Evolutionary conservation across 768 basidiomycete species (phyloP).

Genomic region (Mycena alexandri): DNA sequence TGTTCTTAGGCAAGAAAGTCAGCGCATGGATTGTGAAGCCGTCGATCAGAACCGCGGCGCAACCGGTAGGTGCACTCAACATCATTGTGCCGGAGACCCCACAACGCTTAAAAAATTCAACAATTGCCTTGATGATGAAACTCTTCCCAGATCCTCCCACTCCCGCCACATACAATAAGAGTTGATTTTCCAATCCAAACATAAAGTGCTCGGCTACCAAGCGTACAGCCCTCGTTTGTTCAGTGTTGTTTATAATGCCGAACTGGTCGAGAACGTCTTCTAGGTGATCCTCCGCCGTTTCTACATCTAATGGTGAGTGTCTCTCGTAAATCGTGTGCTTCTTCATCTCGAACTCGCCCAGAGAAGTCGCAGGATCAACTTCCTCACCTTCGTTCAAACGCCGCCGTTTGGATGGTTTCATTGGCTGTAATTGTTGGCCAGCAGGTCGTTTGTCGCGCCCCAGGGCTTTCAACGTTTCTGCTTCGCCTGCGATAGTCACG

Average conservation of each 20-base stretch:
- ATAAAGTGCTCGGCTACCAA: neutral
- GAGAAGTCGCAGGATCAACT: no score
- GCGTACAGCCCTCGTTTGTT: neutral
- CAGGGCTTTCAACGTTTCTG: no score
- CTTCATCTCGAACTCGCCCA: no score
- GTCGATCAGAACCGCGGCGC: neutral
- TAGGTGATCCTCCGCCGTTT: no score
- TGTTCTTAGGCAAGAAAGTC: neutral
- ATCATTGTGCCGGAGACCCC: neutral
- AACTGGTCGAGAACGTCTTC: neutral
- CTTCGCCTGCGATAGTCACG: no score
- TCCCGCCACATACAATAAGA: neutral
- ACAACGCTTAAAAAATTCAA: neutral
- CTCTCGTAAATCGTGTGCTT: no score
- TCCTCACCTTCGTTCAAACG: no score
- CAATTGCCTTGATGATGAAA: neutral
- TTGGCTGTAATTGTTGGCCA: no score
- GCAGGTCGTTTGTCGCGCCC: no score
- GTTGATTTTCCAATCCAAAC: neutral
- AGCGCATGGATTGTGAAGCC: conserved; percentile 3
- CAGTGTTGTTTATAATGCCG: neutral
- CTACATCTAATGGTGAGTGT: no score
- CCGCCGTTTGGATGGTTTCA: no score
- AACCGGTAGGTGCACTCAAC: neutral
- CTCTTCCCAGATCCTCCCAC: neutral